These are phyloP conservation scores for Auriscalpium vulgare DNA, from an alignment of 768 basidiomycete genomes.

Conservation along the genomic window DNA sequence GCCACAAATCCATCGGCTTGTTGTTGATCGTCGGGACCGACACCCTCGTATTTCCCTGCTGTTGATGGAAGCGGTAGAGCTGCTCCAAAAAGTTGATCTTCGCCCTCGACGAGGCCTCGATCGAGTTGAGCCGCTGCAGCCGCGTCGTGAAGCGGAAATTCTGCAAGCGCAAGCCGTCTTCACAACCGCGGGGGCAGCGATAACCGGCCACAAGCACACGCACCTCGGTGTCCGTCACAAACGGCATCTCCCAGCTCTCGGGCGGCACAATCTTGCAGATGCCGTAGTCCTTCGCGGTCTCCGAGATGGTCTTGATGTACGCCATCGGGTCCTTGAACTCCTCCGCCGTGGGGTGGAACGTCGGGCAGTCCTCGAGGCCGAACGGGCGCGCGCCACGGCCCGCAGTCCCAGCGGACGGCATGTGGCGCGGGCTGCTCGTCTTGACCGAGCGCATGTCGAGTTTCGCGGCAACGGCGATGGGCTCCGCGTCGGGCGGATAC, in stretches of 20 bases:
- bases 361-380: slow-evolving; percentile 82
- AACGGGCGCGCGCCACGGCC: slow-evolving; percentile 59
- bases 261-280: slow-evolving; percentile 98
- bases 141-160: slow-evolving; percentile 94
- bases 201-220: slow-evolving; percentile 17
- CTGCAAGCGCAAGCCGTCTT: slow-evolving; percentile 32
- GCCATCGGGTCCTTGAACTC: slow-evolving; percentile 93
- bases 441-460: slow-evolving; percentile 70
- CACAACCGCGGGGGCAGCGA: slow-evolving; percentile 15
- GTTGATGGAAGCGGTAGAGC: slow-evolving; percentile 92
- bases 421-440: slow-evolving; percentile 46
- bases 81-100: slow-evolving; percentile 97
- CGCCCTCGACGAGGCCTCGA: slow-evolving; percentile 94
- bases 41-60: slow-evolving; percentile 86
- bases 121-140: slow-evolving; percentile 88
- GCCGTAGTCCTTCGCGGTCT: slow-evolving; percentile 65
- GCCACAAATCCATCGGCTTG: slow-evolving; percentile 89
- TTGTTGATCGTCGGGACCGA: slow-evolving; percentile 93
- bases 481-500: slow-evolving; percentile 26
- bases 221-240: slow-evolving; percentile 91
- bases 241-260: slow-evolving; percentile 90
- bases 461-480: slow-evolving; percentile 53
- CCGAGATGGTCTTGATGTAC: slow-evolving; percentile 79
- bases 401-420: slow-evolving; percentile 23
- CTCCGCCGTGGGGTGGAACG: slow-evolving; percentile 80